Percentiles rank a stretch among this genome's conserved stretches.
phyloP scores from a whole-genome alignment of 1,139 yeast genomes.

The Wickerhamomyces sp. region DNA sequence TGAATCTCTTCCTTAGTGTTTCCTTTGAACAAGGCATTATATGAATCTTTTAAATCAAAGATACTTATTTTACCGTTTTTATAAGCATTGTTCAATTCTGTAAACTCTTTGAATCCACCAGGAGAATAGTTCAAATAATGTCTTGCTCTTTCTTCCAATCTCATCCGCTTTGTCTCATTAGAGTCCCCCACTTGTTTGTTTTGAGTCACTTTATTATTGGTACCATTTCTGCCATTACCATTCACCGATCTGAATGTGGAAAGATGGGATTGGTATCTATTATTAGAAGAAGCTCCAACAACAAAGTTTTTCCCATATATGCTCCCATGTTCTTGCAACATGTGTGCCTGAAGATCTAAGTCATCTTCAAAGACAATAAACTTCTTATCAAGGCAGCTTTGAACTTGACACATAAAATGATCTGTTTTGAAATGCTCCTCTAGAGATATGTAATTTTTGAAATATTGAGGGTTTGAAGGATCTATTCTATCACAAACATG shows the following conservation, averaged over 20 bases:
- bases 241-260: slow-evolving; percentile 46
- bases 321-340: slow-evolving; percentile 77
- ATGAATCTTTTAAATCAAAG: slow-evolving; percentile 43
- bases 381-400: slow-evolving; percentile 78
- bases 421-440: slow-evolving; percentile 67
- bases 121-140: slow-evolving; percentile 61
- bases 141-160: slow-evolving; percentile 83
- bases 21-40: slow-evolving; percentile 45
- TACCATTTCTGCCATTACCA: slow-evolving; percentile 15
- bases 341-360: slow-evolving; percentile 82
- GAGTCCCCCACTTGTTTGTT: slow-evolving; percentile 37
- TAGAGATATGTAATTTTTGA: slow-evolving; percentile 67
- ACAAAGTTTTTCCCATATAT: slow-evolving; percentile 42
- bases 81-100: slow-evolving; percentile 44
- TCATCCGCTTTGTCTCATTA: slow-evolving; percentile 48
- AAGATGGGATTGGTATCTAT: slow-evolving; percentile 64
- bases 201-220: slow-evolving; percentile 2
- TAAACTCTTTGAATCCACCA: slow-evolving; percentile 44
- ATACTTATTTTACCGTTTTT: slow-evolving; percentile 45
- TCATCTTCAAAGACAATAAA: slow-evolving; percentile 91
- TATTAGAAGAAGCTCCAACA: slow-evolving; percentile 35
- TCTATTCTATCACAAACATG: slow-evolving; percentile 77
- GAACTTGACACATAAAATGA: slow-evolving; percentile 81
- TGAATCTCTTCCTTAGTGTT: slow-evolving; percentile 45
- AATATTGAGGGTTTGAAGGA: slow-evolving; percentile 69